Evolutionary conservation across 768 basidiomycete genomes (phyloP).

Genomic region (Boletus sensibilis): DNA sequence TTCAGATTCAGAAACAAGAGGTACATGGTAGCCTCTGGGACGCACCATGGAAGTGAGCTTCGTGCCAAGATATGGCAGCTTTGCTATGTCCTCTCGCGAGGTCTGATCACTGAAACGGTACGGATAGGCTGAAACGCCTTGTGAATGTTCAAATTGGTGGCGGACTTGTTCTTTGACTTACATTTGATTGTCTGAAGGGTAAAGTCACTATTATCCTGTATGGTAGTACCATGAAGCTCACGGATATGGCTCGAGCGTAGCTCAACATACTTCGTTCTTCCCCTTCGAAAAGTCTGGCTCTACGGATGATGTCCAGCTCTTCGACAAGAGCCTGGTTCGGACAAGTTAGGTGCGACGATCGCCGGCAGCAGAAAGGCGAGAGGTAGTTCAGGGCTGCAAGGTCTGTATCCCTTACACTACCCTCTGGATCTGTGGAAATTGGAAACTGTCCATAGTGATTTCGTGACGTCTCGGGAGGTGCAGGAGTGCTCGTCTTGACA

Average conservation of each 20-base stretch:
- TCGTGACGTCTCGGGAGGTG: neutral
- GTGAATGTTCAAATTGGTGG: neutral
- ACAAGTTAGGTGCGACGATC: constrained; percentile 66
- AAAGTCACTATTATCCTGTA: neutral
- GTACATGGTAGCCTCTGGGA: neutral
- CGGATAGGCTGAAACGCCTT: constrained; percentile 46
- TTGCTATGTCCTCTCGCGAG: constrained; percentile 38
- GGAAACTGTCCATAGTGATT: neutral
- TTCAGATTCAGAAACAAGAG: neutral
- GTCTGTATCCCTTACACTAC: constrained; percentile 13
- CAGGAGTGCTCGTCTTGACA: neutral
- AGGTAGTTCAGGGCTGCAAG: constrained; percentile 23
- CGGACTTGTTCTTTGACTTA: constrained; percentile 10
- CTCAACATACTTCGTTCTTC: constrained; percentile 65
- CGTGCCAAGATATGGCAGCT: constrained; percentile 49
- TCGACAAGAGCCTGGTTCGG: constrained; percentile 61
- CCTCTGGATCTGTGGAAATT: constrained; percentile 23
- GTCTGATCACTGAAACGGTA: constrained; percentile 38
- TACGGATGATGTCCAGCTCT: constrained; percentile 60
- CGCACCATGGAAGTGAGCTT: constrained; percentile 51
- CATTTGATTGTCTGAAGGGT: constrained; percentile 47
- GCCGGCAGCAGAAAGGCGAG: constrained; percentile 54
- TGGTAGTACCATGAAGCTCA: constrained; percentile 33
- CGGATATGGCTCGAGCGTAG: constrained; percentile 72
- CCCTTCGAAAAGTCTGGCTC: constrained; percentile 62